phyloP scores from a whole-genome alignment of 83 land plant genomes.

The Thuja plicata region DNA sequence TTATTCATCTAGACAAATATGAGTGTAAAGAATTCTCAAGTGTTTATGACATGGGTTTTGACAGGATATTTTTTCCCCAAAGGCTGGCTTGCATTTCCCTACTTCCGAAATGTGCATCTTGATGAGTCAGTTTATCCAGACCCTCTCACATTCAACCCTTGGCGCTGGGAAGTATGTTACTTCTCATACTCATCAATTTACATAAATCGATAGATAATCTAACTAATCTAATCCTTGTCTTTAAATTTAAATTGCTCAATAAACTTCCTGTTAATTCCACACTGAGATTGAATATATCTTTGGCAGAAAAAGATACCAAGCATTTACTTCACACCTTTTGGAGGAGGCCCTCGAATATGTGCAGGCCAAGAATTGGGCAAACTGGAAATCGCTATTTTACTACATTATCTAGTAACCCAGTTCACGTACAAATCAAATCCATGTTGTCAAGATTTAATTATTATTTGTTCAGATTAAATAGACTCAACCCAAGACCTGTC shows the following conservation, averaged over 20 bases:
- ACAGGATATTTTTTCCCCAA: constrained; percentile 2
- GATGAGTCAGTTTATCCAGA: neutral
- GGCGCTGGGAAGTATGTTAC: neutral
- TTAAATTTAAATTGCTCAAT: neutral
- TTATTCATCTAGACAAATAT: neutral
- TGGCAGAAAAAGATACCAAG: constrained; percentile 8
- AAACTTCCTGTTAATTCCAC: neutral
- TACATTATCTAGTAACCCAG: neutral
- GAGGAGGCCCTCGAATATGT: neutral
- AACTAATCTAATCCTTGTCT: too few relatives aligned
- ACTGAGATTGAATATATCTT: neutral
- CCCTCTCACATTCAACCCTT: neutral
- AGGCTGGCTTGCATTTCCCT: neutral
- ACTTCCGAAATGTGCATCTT: neutral
- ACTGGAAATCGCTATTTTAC: neutral
- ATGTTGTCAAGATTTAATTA: too few relatives aligned
- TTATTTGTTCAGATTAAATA: too few relatives aligned
- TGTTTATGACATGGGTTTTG: neutral
- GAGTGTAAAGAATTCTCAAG: neutral
- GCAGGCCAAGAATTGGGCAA: constrained; percentile 1
- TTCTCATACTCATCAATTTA: too few relatives aligned
- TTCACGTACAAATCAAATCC: neutral
- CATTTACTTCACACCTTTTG: neutral
- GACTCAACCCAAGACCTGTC: too few relatives aligned
- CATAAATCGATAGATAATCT: neutral